phyloP scores from a whole-genome alignment of 2,329 filamentous ascomycete species.

The Colletotrichum agaves region DNA sequence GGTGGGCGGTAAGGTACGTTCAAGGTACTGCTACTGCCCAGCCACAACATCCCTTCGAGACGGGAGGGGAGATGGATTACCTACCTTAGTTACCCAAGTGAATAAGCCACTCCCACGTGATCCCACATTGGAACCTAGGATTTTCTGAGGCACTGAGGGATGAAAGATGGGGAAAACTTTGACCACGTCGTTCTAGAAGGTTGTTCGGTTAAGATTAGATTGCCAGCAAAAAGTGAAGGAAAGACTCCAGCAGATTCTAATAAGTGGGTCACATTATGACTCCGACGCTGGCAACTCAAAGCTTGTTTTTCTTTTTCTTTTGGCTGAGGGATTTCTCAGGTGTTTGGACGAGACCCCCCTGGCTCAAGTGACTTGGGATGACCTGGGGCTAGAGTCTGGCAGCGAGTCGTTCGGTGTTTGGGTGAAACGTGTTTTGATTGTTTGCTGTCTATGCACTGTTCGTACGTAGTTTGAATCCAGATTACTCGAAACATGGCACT shows the following conservation, averaged over 20 bases:
- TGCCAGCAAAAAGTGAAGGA: background rate
- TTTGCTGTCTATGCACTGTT: constrained; percentile 1
- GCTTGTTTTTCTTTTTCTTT: background rate
- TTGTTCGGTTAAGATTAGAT: background rate
- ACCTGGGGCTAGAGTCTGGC: background rate
- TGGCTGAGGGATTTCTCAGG: constrained; percentile 17
- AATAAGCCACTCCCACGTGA: too few species aligned
- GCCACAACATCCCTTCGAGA: too few species aligned
- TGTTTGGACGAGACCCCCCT: constrained; percentile 31
- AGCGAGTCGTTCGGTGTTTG: background rate
- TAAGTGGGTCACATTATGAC: constrained; percentile 30
- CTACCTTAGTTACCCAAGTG: too few species aligned
- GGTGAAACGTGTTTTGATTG: constrained; percentile 32
- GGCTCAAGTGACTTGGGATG: constrained; percentile 18
- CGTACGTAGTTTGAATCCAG: background rate
- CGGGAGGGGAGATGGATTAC: too few species aligned
- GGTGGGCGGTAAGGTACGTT: too few species aligned
- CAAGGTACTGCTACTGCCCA: too few species aligned
- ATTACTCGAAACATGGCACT: constrained; percentile 13
- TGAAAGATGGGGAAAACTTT: background rate
- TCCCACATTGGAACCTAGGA: too few species aligned
- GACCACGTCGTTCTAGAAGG: background rate
- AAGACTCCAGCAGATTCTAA: constrained; percentile 26
- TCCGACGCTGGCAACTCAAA: background rate
- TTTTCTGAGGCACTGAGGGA: too few species aligned